Conservation (phyloP, 2,329 filamentous ascomycete species). For the Arthrobotrys conoides region DNA sequence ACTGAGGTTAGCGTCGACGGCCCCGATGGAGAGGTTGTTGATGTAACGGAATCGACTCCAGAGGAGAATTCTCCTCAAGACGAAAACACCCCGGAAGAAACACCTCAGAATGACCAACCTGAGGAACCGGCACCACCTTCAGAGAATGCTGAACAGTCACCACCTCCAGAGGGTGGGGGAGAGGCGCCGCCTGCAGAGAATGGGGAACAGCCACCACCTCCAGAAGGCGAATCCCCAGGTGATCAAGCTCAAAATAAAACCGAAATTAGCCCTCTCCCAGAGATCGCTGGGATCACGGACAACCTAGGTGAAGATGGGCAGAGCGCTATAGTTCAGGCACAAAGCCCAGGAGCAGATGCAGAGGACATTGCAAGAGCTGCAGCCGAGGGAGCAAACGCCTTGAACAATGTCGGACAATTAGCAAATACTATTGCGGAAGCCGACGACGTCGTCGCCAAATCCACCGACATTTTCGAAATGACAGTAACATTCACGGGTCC, state of each 20-base stretch:
- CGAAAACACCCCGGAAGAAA: not conserved
- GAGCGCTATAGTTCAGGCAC: not conserved
- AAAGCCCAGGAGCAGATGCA: not conserved
- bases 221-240: not conserved
- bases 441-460: not conserved
- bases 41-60: not conserved
- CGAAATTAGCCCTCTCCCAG: not conserved
- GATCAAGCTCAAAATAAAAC: not conserved
- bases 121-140: not conserved
- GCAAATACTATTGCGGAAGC: not conserved
- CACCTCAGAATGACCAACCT: not conserved
- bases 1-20: constrained; percentile 16
- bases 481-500: constrained; percentile 23
- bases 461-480: constrained; percentile 19
- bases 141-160: not conserved
- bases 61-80: not conserved
- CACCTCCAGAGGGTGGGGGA: not conserved
- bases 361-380: constrained; percentile 10
- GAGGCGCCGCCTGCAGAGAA: not conserved
- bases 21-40: constrained; percentile 11
- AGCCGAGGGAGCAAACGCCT: not conserved
- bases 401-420: constrained; percentile 19
- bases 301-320: not conserved
- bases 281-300: not conserved
- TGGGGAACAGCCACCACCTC: not conserved